A percentile compares a stretch with the other conserved stretches of the same genome.
These are phyloP conservation scores for Macrophomina pseudophaseolina DNA, from an alignment of 2,329 filamentous ascomycete species.

Conservation along the genomic window DNA sequence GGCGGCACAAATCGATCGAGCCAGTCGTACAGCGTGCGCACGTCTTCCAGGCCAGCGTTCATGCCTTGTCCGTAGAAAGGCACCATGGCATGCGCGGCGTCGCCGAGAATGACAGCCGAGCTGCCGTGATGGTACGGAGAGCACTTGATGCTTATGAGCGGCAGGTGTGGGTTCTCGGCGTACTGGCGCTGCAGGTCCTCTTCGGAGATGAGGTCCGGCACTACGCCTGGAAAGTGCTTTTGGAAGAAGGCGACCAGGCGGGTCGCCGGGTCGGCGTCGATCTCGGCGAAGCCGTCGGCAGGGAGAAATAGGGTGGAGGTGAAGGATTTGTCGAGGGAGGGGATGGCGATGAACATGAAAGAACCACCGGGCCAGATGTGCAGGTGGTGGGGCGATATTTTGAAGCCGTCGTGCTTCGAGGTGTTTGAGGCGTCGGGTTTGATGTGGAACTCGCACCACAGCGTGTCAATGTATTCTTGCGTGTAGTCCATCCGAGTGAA, in stretches of 20 bases:
- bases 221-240: slow-evolving; percentile 84
- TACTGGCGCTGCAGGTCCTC: slow-evolving; percentile 76
- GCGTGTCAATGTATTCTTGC: slow-evolving; percentile 92
- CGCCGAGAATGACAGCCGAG: slow-evolving; percentile 83
- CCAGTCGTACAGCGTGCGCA: slow-evolving; percentile 82
- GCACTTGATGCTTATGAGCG: slow-evolving; percentile 92
- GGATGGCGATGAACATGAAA: slow-evolving; percentile 99
- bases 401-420: slow-evolving; percentile 61
- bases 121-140: slow-evolving; percentile 80
- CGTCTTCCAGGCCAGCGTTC: slow-evolving; percentile 95
- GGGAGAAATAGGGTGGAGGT: slow-evolving; percentile 94
- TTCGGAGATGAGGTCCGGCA: slow-evolving; percentile 68
- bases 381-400: slow-evolving; percentile 87
- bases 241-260: slow-evolving; percentile 76
- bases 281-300: slow-evolving; percentile 66
- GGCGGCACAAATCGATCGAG: slow-evolving; percentile 68
- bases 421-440: slow-evolving; percentile 52
- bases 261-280: slow-evolving; percentile 67
- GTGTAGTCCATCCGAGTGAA: slow-evolving; percentile 87
- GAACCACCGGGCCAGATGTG: slow-evolving; percentile 96
- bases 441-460: slow-evolving; percentile 97
- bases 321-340: slow-evolving; percentile 85
- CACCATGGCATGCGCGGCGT: slow-evolving; percentile 96
- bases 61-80: slow-evolving; percentile 98
- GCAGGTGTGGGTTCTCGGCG: slow-evolving; percentile 81